Evolutionary conservation across 2,329 filamentous ascomycete species (phyloP), one percentile per base, ranked within the genome.

Genomic region (Trichothecium roseum): DNA sequence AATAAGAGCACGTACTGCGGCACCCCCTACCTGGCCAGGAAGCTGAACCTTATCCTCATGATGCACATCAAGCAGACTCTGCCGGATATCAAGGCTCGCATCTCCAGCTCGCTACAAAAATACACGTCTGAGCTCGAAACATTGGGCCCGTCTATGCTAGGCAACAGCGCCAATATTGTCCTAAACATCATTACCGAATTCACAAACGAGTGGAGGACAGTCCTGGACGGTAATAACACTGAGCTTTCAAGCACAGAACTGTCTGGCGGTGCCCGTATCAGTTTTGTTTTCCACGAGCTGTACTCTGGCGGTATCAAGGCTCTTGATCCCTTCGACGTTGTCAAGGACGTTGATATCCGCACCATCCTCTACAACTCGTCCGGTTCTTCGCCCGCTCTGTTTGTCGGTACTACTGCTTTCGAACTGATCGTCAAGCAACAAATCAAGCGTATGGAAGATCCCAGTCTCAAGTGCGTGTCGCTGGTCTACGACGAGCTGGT

Each of bases 11-110:
- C 88, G 5, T 98, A 98, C 71, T 98, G 91, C 61, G 91, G 91
- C 59, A 98, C 91, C 3, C 91, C 91, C 4, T 98, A 98, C 55
- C 70, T 98, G 40, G 91, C 91, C 4, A 80, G 89, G 48, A 98
- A 98, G 65, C 76, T 98, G 41, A 98, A 98, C 63, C 71, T 98
- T 52, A 96, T 98, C 54, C 74, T 98, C 48, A 96, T 98, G 89
- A 98, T 98, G 91, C 91, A 98, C 68, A 98, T 98, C 69, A 98
- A 98, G 66, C 89, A 98, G 67, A 98, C 91, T 2, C 74, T 98
- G 12, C 91, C 91, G 28, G 91, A 98, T 55, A 98, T 98, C 69
- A 98, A 98, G 67, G 86, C 84, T 12, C 83, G 93, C 44, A 98
- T 98, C 49, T 76, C 84, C n/a, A 83, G 84, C 46, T 95, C 89